These are phyloP conservation scores for Penicillium sp. DNA, from an alignment of 2,329 filamentous ascomycete species.

Conservation along the genomic window DNA sequence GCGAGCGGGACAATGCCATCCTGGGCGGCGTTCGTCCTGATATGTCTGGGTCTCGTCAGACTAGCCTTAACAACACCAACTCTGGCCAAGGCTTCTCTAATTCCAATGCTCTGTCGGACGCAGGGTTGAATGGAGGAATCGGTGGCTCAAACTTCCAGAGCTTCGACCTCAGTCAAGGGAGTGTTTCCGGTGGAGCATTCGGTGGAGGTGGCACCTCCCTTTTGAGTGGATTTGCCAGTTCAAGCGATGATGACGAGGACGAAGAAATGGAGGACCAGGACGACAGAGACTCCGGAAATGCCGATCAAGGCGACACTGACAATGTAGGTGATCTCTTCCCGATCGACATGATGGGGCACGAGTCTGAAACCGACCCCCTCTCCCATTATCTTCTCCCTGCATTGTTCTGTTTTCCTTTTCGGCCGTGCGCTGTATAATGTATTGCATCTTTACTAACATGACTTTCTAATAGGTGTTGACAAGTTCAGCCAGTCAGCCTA, in stretches of 20 bases:
- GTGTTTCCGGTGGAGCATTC: conserved; percentile 68
- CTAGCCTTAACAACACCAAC: conserved; percentile 60
- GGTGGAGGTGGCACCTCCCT: conserved; percentile 64
- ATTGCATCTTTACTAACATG: conserved; percentile 12
- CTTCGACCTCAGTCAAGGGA: conserved; percentile 67
- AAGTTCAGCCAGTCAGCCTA: conserved; percentile 41
- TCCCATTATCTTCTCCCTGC: neutral
- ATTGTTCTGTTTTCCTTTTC: neutral
- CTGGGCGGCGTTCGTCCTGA: conserved; percentile 92
- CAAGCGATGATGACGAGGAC: conserved; percentile 94
- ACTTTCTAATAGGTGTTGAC: conserved; percentile 24
- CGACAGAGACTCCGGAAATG: conserved; percentile 47
- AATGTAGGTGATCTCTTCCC: conserved; percentile 65
- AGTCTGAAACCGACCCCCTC: conserved; percentile 44
- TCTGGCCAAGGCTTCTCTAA: conserved; percentile 56
- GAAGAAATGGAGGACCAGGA: conserved; percentile 75
- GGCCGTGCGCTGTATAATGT: neutral
- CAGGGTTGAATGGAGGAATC: conserved; percentile 69
- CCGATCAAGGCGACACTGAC: conserved; percentile 54
- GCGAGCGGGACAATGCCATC: conserved; percentile 97
- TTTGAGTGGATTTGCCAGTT: conserved; percentile 88
- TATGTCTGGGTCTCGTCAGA: conserved; percentile 74
- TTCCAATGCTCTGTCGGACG: conserved; percentile 73
- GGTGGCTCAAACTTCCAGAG: conserved; percentile 51
- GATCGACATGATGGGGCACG: conserved; percentile 61